Conservation (phyloP, 176 grass and related monocot species). For the Aegilops bicornis region DNA sequence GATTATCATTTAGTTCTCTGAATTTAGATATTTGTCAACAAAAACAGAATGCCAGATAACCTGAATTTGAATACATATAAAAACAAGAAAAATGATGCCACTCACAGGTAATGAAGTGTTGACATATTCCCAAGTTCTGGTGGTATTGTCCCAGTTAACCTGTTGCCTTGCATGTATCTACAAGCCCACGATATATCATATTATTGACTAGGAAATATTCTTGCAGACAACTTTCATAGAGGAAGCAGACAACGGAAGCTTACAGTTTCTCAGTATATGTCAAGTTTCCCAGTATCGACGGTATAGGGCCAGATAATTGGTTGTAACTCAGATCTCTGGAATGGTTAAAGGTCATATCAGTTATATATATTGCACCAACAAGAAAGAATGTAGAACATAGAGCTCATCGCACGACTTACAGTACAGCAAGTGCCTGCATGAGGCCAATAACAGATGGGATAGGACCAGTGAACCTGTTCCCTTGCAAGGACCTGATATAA, state of each 20-base stretch:
- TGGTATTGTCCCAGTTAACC: conserved; percentile 71
- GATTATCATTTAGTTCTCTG: conserved; percentile 95
- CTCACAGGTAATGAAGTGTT: conserved; percentile 95
- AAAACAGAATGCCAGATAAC: neutral
- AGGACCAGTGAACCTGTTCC: conserved; percentile 76
- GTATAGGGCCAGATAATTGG: conserved; percentile 75
- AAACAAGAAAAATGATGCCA: neutral
- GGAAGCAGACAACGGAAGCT: conserved; percentile 17
- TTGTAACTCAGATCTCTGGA: conserved; percentile 94
- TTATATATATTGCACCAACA: neutral
- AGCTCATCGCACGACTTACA: conserved; percentile 53
- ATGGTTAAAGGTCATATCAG: neutral
- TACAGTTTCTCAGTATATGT: conserved; percentile 99
- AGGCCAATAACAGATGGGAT: conserved; percentile 98
- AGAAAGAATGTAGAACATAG: neutral
- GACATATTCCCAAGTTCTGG: conserved; percentile 96
- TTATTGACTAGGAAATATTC: neutral
- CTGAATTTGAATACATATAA: neutral
- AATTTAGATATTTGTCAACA: conserved; percentile 32
- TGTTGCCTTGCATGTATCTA: conserved; percentile 92
- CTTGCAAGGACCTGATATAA: conserved; percentile 84
- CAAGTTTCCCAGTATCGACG: conserved; percentile 90
- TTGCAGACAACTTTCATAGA: neutral
- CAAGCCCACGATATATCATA: neutral
- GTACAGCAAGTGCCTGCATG: conserved; percentile 94